Conservation (phyloP, 176 grass and related monocot genomes). For the Tuctoria greenei region DNA sequence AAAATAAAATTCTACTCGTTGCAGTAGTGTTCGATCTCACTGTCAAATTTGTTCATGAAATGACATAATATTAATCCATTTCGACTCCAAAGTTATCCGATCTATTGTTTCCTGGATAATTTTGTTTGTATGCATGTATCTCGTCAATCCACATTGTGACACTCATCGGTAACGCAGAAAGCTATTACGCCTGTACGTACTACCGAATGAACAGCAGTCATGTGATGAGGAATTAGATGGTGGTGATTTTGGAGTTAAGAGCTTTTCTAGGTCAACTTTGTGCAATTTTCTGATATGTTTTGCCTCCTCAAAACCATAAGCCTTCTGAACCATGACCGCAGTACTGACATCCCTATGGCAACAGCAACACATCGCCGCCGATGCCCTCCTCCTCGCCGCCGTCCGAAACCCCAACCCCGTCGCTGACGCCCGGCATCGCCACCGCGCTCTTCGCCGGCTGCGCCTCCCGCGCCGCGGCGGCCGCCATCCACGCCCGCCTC, state of each 20-base stretch:
- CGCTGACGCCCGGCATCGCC: conserved; percentile 13
- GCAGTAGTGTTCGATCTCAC: background rate
- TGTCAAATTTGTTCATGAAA: background rate
- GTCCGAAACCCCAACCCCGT: background rate
- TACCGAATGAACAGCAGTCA: no score
- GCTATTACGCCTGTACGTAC: background rate
- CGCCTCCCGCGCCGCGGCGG: conserved; percentile 35
- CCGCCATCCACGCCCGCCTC: conserved; percentile 55
- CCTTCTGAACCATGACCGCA: no score
- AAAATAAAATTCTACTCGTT: background rate
- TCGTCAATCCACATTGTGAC: no score
- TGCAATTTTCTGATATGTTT: no score
- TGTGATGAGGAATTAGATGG: no score
- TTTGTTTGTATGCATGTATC: background rate
- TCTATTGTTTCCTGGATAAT: no score
- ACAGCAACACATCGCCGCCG: background rate
- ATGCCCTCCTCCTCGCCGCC: conserved; percentile 6
- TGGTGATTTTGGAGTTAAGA: no score
- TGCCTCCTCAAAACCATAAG: no score
- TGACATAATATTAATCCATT: background rate
- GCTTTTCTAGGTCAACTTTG: no score
- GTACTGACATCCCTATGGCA: conserved; percentile 4
- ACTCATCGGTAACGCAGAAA: background rate
- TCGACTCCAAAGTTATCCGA: background rate
- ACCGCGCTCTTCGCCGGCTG: conserved; percentile 45